Evolutionary conservation across 202 grass and related monocot genomes (phyloP).

Genomic region (Panicum hallii): DNA sequence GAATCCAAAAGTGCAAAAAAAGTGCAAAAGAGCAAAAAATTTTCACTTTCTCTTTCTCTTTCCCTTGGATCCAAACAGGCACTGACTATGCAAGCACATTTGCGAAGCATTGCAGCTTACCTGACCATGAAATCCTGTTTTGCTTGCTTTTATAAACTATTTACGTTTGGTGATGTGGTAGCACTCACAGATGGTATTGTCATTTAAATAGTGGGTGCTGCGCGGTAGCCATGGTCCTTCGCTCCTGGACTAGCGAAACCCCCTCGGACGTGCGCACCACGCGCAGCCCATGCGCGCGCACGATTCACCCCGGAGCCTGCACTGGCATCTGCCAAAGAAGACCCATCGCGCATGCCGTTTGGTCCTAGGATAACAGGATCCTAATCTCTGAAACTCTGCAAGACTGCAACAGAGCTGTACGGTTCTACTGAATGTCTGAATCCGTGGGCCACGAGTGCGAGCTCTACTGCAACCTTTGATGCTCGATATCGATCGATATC

Average conservation of each 20-base stretch:
- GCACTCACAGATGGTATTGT: not conserved
- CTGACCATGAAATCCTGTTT: not conserved
- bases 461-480: not conserved
- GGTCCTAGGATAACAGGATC: not conserved
- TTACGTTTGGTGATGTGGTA: not conserved
- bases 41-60: no score
- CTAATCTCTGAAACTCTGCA: not conserved
- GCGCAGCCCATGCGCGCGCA: not conserved
- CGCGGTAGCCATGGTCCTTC: not conserved
- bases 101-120: not conserved
- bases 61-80: no score
- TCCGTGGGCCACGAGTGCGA: not conserved
- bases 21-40: no score
- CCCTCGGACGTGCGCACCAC: constrained; percentile 3
- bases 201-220: not conserved
- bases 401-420: not conserved
- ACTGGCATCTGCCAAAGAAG: not conserved
- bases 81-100: not conserved
- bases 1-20: no score
- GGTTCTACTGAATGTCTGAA: not conserved
- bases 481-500: not conserved
- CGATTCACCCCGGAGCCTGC: not conserved
- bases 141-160: not conserved
- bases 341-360: not conserved
- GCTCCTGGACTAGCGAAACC: not conserved